phyloP scores from a whole-genome alignment of 805 yeast genomes.

The Candida hungchunana region DNA sequence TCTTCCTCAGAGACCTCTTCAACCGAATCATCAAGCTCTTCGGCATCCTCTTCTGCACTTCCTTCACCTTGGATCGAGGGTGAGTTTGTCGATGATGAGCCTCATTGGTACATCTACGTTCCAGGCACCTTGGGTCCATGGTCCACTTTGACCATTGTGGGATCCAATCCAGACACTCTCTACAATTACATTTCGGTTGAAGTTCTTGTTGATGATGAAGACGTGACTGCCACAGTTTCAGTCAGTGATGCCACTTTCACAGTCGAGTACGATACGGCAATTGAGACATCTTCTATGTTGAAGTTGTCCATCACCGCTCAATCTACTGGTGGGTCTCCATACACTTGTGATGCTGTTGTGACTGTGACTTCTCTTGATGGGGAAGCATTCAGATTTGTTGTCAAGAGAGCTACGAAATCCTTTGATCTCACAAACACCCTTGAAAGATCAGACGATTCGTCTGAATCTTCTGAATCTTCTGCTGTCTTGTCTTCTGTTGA shows the following conservation, averaged over 20 bases:
- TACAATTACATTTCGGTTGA: constrained; percentile 16
- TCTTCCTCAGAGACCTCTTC: not conserved
- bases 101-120: constrained; percentile 18
- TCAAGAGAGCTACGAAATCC: constrained; percentile 12
- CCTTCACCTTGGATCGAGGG: constrained; percentile 19
- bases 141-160: constrained; percentile 14
- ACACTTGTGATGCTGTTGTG: constrained; percentile 10
- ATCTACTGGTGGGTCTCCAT: constrained; percentile 20
- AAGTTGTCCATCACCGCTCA: constrained; percentile 10
- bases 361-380: constrained; percentile 12
- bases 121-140: constrained; percentile 22
- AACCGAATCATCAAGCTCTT: not conserved
- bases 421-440: constrained; percentile 9
- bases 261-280: constrained; percentile 7
- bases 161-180: constrained; percentile 14
- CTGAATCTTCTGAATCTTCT: no score
- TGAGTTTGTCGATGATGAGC: constrained; percentile 19
- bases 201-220: constrained; percentile 11
- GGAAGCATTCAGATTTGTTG: constrained; percentile 3
- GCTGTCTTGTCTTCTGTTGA: no score
- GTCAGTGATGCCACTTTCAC: constrained; percentile 8
- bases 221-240: constrained; percentile 3
- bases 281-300: constrained; percentile 6
- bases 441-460: no score
- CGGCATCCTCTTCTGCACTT: not conserved